These are phyloP conservation scores for Thermomucor indicae-seudaticae DNA, from an alignment of 371 early-diverging fungal genomes.

Conservation along the genomic window DNA sequence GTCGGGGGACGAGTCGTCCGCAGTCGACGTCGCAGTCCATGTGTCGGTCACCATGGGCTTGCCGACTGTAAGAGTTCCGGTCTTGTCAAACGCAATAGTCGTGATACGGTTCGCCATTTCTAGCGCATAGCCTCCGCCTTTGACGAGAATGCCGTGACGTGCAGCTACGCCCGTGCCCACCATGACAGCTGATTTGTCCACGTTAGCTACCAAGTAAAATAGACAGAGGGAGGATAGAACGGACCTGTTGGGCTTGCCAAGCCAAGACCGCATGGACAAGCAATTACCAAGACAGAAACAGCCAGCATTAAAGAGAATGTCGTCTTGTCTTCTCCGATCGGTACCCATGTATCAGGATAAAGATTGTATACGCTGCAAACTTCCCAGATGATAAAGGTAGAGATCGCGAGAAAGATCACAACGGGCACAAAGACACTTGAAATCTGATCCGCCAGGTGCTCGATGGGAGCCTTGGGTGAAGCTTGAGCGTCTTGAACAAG, in stretches of 20 bases:
- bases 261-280: constrained; percentile 72
- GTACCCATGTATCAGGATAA: constrained; percentile 44
- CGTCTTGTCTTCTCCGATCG: constrained; percentile 36
- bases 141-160: constrained; percentile 54
- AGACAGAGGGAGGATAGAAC: neutral
- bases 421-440: constrained; percentile 57
- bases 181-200: constrained; percentile 61
- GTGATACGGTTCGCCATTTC: constrained; percentile 85
- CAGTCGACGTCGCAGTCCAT: constrained; percentile 17
- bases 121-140: constrained; percentile 47
- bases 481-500: constrained; percentile 70
- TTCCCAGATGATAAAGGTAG: constrained; percentile 58
- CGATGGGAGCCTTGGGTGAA: constrained; percentile 62
- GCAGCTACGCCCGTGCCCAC: constrained; percentile 91
- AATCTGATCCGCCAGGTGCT: constrained; percentile 61
- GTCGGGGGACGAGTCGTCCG: constrained; percentile 4
- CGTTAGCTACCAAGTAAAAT: neutral
- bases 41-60: constrained; percentile 51
- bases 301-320: constrained; percentile 40
- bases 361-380: constrained; percentile 27
- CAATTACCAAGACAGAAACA: constrained; percentile 68
- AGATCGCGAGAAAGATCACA: constrained; percentile 51
- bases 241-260: constrained; percentile 77
- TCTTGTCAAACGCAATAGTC: constrained; percentile 92
- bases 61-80: constrained; percentile 76